Percentiles rank a stretch among this genome's conserved stretches.
These are phyloP conservation scores for Xylaria sp. DNA, from an alignment of 2,329 filamentous ascomycete species.

Conservation along the genomic window DNA sequence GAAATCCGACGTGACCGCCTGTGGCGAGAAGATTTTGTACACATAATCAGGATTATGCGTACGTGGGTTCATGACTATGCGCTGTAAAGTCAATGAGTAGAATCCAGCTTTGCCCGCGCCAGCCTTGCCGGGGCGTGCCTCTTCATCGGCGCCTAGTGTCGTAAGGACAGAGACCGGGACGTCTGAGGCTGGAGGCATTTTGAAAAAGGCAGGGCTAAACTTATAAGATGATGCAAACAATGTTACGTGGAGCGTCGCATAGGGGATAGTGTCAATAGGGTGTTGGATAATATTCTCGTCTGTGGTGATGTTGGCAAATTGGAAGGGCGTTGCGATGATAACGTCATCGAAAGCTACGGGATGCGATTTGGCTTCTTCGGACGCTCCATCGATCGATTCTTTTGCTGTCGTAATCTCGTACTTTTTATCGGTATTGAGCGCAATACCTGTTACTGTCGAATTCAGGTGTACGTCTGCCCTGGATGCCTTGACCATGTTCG, in stretches of 20 bases:
- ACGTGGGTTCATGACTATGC: constrained; percentile 68
- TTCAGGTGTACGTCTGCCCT: constrained; percentile 71
- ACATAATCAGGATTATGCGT: constrained; percentile 64
- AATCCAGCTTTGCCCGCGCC: constrained; percentile 80
- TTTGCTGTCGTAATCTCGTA: constrained; percentile 58
- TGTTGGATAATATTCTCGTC: constrained; percentile 66
- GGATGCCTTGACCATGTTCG: constrained; percentile 77
- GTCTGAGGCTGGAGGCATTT: constrained; percentile 63
- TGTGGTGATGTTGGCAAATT: constrained; percentile 75
- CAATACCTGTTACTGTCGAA: constrained; percentile 66
- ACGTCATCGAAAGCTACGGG: constrained; percentile 77
- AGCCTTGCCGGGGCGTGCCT: constrained; percentile 59
- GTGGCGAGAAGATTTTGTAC: constrained; percentile 73
- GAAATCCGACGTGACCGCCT: constrained; percentile 62
- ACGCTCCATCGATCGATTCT: constrained; percentile 36
- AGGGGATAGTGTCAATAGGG: constrained; percentile 81
- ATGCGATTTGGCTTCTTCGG: constrained; percentile 49
- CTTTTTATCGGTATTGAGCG: constrained; percentile 43
- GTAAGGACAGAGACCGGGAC: constrained; percentile 84
- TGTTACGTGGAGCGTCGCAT: constrained; percentile 87
- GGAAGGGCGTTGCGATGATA: constrained; percentile 83
- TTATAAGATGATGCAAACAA: constrained; percentile 81
- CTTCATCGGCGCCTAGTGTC: constrained; percentile 73
- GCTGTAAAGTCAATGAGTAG: constrained; percentile 84
- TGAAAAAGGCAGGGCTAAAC: constrained; percentile 80